phyloP scores from a whole-genome alignment of 176 grass and related monocot genomes.

The Alopecurus myosuroides region DNA sequence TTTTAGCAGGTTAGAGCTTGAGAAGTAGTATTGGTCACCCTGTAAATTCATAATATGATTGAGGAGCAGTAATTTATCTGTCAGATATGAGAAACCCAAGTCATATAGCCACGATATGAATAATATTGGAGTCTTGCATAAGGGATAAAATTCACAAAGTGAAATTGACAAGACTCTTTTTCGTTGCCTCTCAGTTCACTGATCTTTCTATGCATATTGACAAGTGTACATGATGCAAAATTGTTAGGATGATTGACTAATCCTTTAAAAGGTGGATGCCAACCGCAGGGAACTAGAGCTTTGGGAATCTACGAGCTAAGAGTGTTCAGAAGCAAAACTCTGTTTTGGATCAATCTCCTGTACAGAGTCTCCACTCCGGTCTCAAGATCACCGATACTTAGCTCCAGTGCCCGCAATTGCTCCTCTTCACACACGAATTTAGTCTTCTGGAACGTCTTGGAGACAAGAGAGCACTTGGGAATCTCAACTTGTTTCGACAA shows the following conservation, averaged over 20 bases:
- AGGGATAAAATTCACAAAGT: no score
- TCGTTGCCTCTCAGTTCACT: neutral
- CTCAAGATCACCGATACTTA: constrained; percentile 35
- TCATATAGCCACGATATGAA: neutral
- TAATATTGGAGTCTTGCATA: neutral
- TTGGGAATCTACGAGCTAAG: constrained; percentile 16
- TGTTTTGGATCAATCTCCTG: constrained; percentile 37
- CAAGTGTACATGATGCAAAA: constrained; percentile 18
- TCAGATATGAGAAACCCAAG: neutral
- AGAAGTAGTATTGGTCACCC: neutral
- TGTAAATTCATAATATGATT: neutral
- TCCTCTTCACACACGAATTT: constrained; percentile 22
- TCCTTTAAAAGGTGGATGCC: constrained; percentile 35
- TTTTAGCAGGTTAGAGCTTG: neutral
- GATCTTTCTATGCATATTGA: neutral
- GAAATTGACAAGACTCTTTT: neutral
- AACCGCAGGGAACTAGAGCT: constrained; percentile 4
- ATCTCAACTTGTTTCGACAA: constrained; percentile 24
- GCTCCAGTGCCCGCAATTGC: constrained; percentile 37
- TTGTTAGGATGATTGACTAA: neutral
- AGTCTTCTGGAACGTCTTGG: constrained; percentile 29
- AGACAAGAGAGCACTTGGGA: constrained; percentile 30
- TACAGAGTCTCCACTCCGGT: constrained; percentile 25
- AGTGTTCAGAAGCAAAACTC: constrained; percentile 51
- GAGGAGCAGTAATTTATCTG: neutral